Conservation (phyloP, 306 rosid genomes). For the Glycyrrhiza uralensis region DNA sequence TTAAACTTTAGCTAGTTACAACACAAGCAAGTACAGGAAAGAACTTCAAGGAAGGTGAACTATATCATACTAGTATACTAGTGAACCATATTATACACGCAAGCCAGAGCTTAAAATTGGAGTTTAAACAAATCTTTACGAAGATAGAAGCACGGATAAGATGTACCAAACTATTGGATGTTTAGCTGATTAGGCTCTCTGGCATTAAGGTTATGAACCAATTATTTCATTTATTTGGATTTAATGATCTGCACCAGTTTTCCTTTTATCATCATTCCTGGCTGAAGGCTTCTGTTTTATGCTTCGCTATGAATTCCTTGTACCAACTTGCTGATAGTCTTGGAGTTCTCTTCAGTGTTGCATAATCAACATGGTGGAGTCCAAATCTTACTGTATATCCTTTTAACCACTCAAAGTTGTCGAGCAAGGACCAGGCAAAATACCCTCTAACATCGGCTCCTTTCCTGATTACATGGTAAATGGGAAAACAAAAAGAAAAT, state of each 20-base stretch:
- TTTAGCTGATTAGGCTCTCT: background rate
- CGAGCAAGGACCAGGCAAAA: slow-evolving; percentile 59
- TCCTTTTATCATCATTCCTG: background rate
- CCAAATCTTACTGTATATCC: slow-evolving; percentile 45
- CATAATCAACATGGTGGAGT: slow-evolving; percentile 40
- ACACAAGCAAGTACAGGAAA: background rate
- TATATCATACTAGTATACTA: background rate
- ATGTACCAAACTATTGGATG: background rate
- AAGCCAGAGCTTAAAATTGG: background rate
- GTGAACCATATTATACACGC: background rate
- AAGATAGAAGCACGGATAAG: background rate
- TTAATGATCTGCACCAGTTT: background rate
- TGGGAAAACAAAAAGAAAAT: background rate
- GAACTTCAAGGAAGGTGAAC: background rate
- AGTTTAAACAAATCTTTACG: background rate
- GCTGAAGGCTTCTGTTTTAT: background rate
- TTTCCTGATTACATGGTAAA: slow-evolving; percentile 18
- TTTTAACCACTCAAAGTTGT: slow-evolving; percentile 44
- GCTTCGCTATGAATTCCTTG: slow-evolving; percentile 37
- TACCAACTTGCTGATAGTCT: slow-evolving; percentile 52
- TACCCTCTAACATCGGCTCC: slow-evolving; percentile 63
- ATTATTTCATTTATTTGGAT: background rate
- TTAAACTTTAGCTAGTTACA: background rate
- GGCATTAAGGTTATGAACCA: background rate
- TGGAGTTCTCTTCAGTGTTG: slow-evolving; percentile 42